These are phyloP conservation scores for Trichoderma endophyticum DNA, from an alignment of 2,329 filamentous ascomycete genomes.

Conservation along the genomic window DNA sequence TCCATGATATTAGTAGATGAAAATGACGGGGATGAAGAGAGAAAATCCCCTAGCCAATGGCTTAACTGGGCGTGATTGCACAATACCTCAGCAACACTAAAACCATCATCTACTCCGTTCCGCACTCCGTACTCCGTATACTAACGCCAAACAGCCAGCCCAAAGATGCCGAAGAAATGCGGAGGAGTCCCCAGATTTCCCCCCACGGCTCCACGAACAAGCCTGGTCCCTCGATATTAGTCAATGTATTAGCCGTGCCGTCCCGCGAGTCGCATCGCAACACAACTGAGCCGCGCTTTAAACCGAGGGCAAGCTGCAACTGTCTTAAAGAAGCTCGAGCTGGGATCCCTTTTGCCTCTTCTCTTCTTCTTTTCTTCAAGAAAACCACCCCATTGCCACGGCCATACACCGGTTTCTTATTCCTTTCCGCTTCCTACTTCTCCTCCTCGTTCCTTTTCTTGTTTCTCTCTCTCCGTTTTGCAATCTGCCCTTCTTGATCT, in stretches of 20 bases:
- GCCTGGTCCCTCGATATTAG: neutral
- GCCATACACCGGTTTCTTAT: neutral
- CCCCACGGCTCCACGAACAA: neutral
- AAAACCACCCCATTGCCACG: neutral
- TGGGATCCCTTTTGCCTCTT: neutral
- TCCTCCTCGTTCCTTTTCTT: neutral
- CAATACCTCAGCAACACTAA: too few relatives aligned
- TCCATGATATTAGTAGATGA: neutral
- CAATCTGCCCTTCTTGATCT: neutral
- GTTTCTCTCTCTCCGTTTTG: neutral
- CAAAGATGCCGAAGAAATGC: neutral
- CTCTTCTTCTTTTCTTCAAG: neutral
- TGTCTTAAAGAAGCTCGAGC: neutral
- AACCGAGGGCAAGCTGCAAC: conserved; percentile 7
- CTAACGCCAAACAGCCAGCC: neutral
- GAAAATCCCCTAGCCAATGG: neutral
- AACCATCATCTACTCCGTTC: neutral
- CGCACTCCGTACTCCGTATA: neutral
- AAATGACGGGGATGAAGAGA: neutral
- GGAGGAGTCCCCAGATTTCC: conserved; percentile 17
- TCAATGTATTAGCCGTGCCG: conserved; percentile 9
- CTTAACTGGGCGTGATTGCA: too few relatives aligned
- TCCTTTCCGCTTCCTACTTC: neutral
- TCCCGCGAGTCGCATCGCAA: conserved; percentile 6
- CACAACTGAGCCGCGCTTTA: neutral